phyloP scores from a whole-genome alignment of 768 basidiomycete genomes.

The Fistulinella prunicolor region DNA sequence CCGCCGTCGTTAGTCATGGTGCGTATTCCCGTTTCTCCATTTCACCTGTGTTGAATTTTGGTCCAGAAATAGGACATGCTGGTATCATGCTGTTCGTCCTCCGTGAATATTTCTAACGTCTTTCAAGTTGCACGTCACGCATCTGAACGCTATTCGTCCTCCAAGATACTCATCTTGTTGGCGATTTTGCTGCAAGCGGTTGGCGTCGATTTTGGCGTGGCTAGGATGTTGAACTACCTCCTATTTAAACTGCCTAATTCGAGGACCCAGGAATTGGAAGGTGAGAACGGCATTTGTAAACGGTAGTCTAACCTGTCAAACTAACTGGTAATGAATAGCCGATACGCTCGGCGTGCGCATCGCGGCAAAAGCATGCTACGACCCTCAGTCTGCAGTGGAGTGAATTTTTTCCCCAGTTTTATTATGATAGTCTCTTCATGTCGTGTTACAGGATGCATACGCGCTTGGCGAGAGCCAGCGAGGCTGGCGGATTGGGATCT shows the following conservation, averaged over 20 bases:
- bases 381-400: constrained; percentile 75
- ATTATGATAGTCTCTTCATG: neutral
- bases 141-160: constrained; percentile 44
- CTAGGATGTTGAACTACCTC: constrained; percentile 44
- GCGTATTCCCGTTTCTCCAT: neutral
- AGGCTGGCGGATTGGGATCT: constrained; percentile 25
- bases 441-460: constrained; percentile 57
- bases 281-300: constrained; percentile 30
- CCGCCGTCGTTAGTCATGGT: constrained; percentile 86
- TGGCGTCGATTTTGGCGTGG: constrained; percentile 56
- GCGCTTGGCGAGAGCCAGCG: constrained; percentile 60
- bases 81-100: constrained; percentile 37
- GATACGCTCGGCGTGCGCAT: constrained; percentile 83
- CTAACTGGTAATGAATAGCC: constrained; percentile 44
- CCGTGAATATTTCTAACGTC: neutral
- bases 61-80: constrained; percentile 74
- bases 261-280: constrained; percentile 78
- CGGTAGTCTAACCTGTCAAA: neutral
- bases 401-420: constrained; percentile 26
- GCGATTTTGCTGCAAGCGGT: constrained; percentile 42
- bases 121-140: constrained; percentile 54
- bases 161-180: constrained; percentile 41
- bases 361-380: constrained; percentile 81
- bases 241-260: constrained; percentile 80
- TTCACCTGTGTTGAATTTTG: neutral